Conservation (phyloP, 768 basidiomycete species). For the Chalciporus pseudorubinellus region DNA sequence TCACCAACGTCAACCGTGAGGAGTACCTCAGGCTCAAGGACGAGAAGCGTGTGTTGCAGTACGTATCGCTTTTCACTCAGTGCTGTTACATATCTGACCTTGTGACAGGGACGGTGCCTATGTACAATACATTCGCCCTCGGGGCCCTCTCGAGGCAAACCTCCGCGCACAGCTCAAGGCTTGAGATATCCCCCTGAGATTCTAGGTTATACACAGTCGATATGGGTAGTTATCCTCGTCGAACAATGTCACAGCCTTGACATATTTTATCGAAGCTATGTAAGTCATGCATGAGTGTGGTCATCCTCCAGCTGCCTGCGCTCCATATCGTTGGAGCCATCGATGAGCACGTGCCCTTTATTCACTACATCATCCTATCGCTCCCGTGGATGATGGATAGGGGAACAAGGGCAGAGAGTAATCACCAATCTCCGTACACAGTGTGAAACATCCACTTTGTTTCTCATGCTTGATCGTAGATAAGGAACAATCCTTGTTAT, state of each 20-base stretch:
- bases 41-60: constrained; percentile 88
- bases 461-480: constrained; percentile 16
- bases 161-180: constrained; percentile 80
- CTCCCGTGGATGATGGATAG: constrained; percentile 59
- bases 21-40: constrained; percentile 88
- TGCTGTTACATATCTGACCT: not conserved
- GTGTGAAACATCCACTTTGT: constrained; percentile 17
- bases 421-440: constrained; percentile 21
- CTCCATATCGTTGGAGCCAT: no score
- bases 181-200: constrained; percentile 35
- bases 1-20: constrained; percentile 89
- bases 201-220: constrained; percentile 24
- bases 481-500: constrained; percentile 22
- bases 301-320: not conserved
- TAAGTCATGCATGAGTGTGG: not conserved
- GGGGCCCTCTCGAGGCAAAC: constrained; percentile 83
- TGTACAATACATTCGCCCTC: constrained; percentile 88
- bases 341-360: constrained; percentile 46
- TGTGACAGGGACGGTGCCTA: constrained; percentile 76
- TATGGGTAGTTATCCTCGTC: constrained; percentile 13
- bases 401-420: constrained; percentile 80
- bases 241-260: no score
- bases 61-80: constrained; percentile 33
- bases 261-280: no score
- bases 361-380: constrained; percentile 68